Conservation (phyloP, 768 basidiomycete species). For the Mycena rosella region DNA sequence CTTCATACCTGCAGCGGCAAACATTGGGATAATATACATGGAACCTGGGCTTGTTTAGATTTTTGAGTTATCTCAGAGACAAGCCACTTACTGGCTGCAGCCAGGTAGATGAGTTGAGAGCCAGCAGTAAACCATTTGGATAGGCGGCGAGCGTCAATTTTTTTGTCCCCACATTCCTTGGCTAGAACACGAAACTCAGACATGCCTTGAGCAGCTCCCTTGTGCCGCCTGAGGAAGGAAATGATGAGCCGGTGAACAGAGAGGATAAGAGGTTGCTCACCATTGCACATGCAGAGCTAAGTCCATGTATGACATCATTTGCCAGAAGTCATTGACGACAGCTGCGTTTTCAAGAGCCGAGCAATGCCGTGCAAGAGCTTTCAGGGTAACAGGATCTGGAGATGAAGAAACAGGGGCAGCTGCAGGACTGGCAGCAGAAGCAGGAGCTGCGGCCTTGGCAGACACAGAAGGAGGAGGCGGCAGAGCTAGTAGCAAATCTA, state of each 20-base stretch:
- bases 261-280: not conserved
- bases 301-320: not conserved
- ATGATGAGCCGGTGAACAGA: too few species aligned
- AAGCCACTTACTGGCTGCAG: not conserved
- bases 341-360: not conserved
- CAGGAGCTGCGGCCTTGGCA: too few species aligned
- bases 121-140: not conserved
- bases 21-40: not conserved
- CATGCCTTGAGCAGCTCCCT: not conserved
- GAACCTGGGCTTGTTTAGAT: not conserved
- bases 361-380: not conserved
- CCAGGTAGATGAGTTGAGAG: not conserved
- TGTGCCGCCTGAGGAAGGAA: not conserved
- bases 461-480: not conserved
- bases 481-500: not conserved
- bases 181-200: not conserved
- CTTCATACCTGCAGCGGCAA: constrained; percentile 7
- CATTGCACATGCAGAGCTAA: constrained; percentile 1
- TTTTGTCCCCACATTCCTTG: not conserved
- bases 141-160: not conserved
- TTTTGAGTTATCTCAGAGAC: too few species aligned
- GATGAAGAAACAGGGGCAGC: too few species aligned
- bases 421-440: too few species aligned
- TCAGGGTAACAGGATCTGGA: too few species aligned
- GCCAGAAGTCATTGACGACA: not conserved